phyloP scores from a whole-genome alignment of 148 eudicot species.

The Vaccinium darrowii region DNA sequence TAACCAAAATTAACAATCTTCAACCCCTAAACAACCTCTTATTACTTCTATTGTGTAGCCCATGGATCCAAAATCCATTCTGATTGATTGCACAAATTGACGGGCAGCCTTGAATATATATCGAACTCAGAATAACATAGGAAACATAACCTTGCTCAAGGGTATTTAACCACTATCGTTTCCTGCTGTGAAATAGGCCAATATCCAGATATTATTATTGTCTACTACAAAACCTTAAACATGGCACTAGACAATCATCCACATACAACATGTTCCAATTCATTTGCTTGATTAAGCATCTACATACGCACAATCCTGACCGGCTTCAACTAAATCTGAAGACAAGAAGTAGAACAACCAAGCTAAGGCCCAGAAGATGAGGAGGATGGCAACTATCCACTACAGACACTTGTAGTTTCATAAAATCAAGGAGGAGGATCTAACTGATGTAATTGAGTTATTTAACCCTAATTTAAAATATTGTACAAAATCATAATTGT shows the following conservation, averaged over 20 bases:
- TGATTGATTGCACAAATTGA: background rate
- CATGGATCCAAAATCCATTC: background rate
- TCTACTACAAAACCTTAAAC: background rate
- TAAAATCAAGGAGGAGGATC: background rate
- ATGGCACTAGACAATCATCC: slow-evolving; percentile 9
- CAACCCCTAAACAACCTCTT: background rate
- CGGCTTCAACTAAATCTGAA: background rate
- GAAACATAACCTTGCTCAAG: background rate
- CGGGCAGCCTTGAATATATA: background rate
- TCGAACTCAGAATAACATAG: background rate
- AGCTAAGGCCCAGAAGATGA: background rate
- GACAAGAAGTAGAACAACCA: background rate
- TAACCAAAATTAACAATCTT: background rate
- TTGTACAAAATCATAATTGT: background rate
- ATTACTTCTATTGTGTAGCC: background rate
- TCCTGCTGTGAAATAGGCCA: background rate
- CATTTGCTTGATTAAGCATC: slow-evolving; percentile 6
- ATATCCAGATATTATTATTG: background rate
- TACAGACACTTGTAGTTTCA: background rate
- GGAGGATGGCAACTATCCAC: background rate
- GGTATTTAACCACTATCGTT: background rate
- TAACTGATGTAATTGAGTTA: background rate
- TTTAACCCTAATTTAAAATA: background rate
- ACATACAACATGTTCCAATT: background rate
- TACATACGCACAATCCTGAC: background rate